Percentiles rank a stretch among this genome's conserved stretches.
Evolutionary conservation across 2,329 filamentous ascomycete species (phyloP).

Genomic region (Verticillium isaacii): DNA sequence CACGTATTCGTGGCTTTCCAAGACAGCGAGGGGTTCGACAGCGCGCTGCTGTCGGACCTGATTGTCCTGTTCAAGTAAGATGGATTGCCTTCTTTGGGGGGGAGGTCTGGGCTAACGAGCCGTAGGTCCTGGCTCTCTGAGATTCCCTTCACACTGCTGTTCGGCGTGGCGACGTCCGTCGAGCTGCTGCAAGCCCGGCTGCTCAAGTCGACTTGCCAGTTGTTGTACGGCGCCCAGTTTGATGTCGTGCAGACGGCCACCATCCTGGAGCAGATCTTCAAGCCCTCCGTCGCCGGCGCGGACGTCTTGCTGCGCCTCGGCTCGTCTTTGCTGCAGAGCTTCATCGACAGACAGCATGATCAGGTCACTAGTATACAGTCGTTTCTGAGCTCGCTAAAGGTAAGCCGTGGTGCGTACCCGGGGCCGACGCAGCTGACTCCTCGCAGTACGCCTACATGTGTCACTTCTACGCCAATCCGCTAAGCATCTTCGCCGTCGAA

Average conservation of each 20-base stretch:
- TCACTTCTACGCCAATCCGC: constrained; percentile 74
- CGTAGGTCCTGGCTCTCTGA: constrained; percentile 62
- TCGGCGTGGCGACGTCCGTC: constrained; percentile 77
- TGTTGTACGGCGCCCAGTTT: constrained; percentile 67
- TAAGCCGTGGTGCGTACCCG: constrained; percentile 22
- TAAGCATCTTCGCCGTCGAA: constrained; percentile 53
- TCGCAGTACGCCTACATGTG: constrained; percentile 77
- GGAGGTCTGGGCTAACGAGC: neutral
- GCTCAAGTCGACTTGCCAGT: constrained; percentile 61
- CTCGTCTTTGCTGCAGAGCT: constrained; percentile 52
- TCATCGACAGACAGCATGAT: constrained; percentile 69
- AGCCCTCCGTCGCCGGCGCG: constrained; percentile 54
- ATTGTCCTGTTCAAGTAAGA: constrained; percentile 61
- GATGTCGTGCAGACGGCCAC: constrained; percentile 70
- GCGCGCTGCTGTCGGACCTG: constrained; percentile 64
- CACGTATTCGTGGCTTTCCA: constrained; percentile 70
- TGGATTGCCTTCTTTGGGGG: constrained; percentile 1
- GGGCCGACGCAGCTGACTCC: constrained; percentile 9
- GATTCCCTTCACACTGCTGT: constrained; percentile 71
- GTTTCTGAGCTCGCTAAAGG: constrained; percentile 67
- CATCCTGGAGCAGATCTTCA: constrained; percentile 69
- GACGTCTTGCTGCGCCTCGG: constrained; percentile 59
- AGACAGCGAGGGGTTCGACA: constrained; percentile 79
- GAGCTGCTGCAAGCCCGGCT: constrained; percentile 74
- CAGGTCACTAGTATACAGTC: constrained; percentile 72